These are phyloP conservation scores for Penicillium expansum DNA, from an alignment of 2,329 filamentous ascomycete genomes.

Conservation along the genomic window DNA sequence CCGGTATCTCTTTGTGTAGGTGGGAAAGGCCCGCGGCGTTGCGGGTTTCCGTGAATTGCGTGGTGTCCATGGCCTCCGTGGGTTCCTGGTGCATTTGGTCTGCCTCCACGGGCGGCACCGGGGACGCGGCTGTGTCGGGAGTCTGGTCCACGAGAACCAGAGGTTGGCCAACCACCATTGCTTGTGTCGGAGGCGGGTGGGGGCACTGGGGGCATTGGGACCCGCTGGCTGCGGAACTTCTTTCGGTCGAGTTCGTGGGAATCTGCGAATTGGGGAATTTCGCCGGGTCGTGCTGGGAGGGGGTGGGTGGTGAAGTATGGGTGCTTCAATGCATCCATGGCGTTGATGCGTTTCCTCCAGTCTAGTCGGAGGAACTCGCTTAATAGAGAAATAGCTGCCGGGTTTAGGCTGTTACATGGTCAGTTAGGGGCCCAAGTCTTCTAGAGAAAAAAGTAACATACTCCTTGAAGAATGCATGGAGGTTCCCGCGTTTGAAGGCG, in stretches of 20 bases:
- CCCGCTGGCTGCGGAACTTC: conserved; percentile 83
- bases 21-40: conserved; percentile 28
- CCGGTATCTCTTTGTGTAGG: conserved; percentile 32
- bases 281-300: conserved; percentile 74
- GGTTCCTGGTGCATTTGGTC: conserved; percentile 24
- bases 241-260: conserved; percentile 94
- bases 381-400: conserved; percentile 73
- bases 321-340: conserved; percentile 87
- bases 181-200: conserved; percentile 81
- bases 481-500: conserved; percentile 60
- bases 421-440: not conserved
- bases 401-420: conserved; percentile 53
- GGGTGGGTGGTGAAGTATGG: conserved; percentile 83
- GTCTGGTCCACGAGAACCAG: conserved; percentile 32
- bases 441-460: conserved; percentile 36
- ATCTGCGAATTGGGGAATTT: conserved; percentile 89
- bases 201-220: conserved; percentile 81
- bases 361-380: conserved; percentile 82
- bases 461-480: conserved; percentile 73
- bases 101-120: conserved; percentile 31
- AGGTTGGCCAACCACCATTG: conserved; percentile 53
- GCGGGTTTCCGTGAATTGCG: conserved; percentile 9
- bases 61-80: conserved; percentile 8
- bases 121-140: conserved; percentile 38
- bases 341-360: conserved; percentile 85